Conservation (phyloP, 1,284 basidiomycete species). For the Mycena citricolor region DNA sequence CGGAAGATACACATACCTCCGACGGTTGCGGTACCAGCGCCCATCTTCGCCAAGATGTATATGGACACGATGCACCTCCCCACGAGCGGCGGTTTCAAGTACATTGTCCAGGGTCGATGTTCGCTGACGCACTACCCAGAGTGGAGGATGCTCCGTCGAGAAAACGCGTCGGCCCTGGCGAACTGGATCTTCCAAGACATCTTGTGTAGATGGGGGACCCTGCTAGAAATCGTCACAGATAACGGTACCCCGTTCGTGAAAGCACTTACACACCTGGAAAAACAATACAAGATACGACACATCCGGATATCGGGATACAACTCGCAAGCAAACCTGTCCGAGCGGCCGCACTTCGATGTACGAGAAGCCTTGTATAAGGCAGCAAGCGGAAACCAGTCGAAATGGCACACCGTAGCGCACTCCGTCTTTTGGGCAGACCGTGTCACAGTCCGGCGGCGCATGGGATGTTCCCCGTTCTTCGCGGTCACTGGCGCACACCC, state of each 20-base stretch:
- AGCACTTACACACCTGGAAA: constrained; percentile 1
- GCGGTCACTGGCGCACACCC: constrained; percentile 24
- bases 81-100: constrained; percentile 1
- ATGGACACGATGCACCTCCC: constrained; percentile 31
- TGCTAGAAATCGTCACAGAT: constrained; percentile 5
- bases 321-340: constrained; percentile 39
- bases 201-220: not conserved
- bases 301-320: constrained; percentile 45
- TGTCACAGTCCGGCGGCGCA: constrained; percentile 19
- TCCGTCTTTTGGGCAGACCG: constrained; percentile 30
- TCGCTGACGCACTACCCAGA: constrained; percentile 25
- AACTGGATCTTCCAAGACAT: constrained; percentile 30
- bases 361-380: constrained; percentile 38
- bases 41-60: constrained; percentile 33
- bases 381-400: constrained; percentile 28
- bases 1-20: constrained; percentile 32
- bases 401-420: constrained; percentile 3
- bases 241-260: constrained; percentile 2
- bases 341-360: constrained; percentile 36
- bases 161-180: constrained; percentile 19
- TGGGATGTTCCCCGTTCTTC: constrained; percentile 25
- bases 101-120: constrained; percentile 24
- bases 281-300: not conserved
- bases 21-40: constrained; percentile 27
- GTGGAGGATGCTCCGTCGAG: constrained; percentile 19